Evolutionary conservation across 1,284 basidiomycete genomes (phyloP).

Genomic region (Moniliophthora roreri): DNA sequence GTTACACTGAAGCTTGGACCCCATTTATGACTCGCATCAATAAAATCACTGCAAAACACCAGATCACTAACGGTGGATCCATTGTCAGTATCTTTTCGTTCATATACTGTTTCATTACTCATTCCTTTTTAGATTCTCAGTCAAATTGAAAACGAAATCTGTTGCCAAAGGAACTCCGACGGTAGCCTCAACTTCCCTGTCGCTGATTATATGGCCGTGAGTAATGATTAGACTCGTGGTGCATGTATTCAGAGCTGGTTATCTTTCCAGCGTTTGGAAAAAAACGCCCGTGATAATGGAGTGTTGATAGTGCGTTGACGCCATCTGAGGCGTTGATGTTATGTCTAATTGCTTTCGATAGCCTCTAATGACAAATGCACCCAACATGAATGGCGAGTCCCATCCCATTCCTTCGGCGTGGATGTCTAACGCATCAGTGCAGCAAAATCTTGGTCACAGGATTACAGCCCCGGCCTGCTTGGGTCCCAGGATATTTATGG

Average conservation of each 20-base stretch:
- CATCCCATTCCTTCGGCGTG: background rate
- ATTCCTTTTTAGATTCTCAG: background rate
- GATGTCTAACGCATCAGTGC: background rate
- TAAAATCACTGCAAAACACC: constrained; percentile 42
- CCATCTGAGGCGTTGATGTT: background rate
- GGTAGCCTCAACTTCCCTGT: constrained; percentile 12
- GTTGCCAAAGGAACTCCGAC: constrained; percentile 26
- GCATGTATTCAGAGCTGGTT: background rate
- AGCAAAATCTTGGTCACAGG: constrained; percentile 15
- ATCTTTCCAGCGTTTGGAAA: constrained; percentile 7
- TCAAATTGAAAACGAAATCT: constrained; percentile 44
- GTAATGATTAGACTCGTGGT: background rate
- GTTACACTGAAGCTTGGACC: constrained; percentile 41
- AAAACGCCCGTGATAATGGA: constrained; percentile 11
- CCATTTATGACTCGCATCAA: constrained; percentile 54
- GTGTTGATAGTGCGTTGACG: constrained; percentile 4
- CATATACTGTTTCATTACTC: background rate
- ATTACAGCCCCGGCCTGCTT: constrained; percentile 12
- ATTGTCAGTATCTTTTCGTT: constrained; percentile 42
- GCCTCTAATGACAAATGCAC: constrained; percentile 14
- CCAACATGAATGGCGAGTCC: constrained; percentile 12
- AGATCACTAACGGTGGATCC: constrained; percentile 54
- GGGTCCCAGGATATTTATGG: constrained; percentile 16
- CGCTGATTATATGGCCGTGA: constrained; percentile 14
- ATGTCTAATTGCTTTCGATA: background rate